Percentiles rank a stretch among this genome's conserved stretches.
Conservation (phyloP, 2,329 filamentous ascomycete species). For the Venturia effusa region DNA sequence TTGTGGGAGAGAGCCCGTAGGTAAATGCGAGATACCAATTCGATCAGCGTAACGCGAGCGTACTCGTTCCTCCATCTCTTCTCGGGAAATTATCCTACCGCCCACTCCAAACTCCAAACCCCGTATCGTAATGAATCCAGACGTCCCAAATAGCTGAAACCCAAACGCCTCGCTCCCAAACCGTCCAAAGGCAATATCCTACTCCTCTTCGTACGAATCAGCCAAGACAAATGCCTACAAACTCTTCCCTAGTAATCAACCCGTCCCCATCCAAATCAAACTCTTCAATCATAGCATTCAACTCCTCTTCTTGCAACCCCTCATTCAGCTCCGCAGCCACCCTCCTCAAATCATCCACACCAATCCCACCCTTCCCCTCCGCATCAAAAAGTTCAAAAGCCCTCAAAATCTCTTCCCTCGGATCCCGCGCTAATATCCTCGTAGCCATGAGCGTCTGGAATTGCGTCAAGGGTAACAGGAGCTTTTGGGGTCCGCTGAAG, state of each 20-base stretch:
- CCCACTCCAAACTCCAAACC: neutral
- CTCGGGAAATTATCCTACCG: neutral
- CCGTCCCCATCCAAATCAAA: conserved; percentile 93
- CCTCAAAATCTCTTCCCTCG: conserved; percentile 78
- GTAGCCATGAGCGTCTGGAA: conserved; percentile 59
- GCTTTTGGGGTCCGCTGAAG: conserved; percentile 41
- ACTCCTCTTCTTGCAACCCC: conserved; percentile 82
- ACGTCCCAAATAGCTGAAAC: neutral
- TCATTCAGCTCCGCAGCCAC: conserved; percentile 89
- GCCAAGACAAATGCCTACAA: conserved; percentile 53
- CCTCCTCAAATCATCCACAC: conserved; percentile 72
- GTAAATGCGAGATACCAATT: neutral
- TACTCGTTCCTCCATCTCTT: neutral
- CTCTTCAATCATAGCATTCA: conserved; percentile 94
- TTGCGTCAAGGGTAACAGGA: conserved; percentile 60
- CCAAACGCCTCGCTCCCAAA: neutral
- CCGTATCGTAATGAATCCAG: neutral
- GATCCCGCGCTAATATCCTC: conserved; percentile 72
- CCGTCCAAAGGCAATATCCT: neutral
- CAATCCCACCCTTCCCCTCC: conserved; percentile 84
- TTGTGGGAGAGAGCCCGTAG: neutral
- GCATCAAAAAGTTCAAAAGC: conserved; percentile 92
- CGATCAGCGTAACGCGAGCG: neutral
- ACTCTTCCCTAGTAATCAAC: conserved; percentile 53
- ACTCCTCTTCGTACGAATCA: neutral